Evolutionary conservation across 805 yeast genomes (phyloP).

Genomic region (Candida takata): DNA sequence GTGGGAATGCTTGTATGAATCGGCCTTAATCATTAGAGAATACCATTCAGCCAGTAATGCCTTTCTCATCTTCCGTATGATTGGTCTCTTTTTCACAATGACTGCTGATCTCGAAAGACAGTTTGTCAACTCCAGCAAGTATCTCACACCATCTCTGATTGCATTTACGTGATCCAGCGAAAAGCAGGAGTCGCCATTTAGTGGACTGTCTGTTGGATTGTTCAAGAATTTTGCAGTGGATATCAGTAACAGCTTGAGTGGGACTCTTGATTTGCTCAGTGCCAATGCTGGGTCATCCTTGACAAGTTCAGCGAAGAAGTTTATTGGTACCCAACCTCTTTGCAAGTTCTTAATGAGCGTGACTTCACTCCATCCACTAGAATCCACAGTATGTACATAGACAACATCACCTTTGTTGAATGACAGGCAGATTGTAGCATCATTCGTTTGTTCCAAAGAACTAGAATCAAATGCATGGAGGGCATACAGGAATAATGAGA

Average conservation of each 20-base stretch:
- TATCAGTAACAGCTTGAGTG: conserved; percentile 47
- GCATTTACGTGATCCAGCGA: conserved; percentile 39
- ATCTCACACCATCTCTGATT: conserved; percentile 67
- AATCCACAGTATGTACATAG: conserved; percentile 71
- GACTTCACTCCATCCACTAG: conserved; percentile 86
- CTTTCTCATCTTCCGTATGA: conserved; percentile 59
- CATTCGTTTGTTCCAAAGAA: conserved; percentile 55
- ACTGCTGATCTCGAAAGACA: conserved; percentile 71
- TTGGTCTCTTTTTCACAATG: conserved; percentile 55
- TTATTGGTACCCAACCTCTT: conserved; percentile 85
- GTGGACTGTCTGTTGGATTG: conserved; percentile 49
- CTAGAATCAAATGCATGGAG: conserved; percentile 52
- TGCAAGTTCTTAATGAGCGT: conserved; percentile 54
- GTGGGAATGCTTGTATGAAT: conserved; percentile 61
- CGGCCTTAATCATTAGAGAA: conserved; percentile 67
- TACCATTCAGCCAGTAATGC: conserved; percentile 76
- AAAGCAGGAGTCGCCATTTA: conserved; percentile 24
- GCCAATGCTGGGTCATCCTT: conserved; percentile 37
- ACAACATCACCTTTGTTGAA: conserved; percentile 66
- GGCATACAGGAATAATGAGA: conserved; percentile 47
- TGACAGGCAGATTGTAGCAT: conserved; percentile 66
- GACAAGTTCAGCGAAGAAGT: conserved; percentile 52
- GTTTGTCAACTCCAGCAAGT: conserved; percentile 56
- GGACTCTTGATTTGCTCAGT: conserved; percentile 39
- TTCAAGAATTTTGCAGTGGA: conserved; percentile 61